Conservation (phyloP, 2,329 filamentous ascomycete species). For the Neonectria hederae region DNA sequence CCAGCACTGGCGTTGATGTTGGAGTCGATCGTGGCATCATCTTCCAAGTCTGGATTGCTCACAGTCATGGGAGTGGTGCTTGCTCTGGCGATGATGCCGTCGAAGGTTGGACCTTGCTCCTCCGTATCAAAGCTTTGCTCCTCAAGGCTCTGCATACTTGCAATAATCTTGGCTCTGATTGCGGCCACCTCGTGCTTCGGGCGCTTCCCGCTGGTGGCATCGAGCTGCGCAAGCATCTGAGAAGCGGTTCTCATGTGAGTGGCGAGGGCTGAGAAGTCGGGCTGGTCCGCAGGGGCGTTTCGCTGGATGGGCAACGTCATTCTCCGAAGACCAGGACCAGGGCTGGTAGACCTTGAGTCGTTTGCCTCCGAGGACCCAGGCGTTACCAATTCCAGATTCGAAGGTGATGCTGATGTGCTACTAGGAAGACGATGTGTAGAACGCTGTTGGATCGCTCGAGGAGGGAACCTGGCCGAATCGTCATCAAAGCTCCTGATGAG, state of each 20-base stretch:
- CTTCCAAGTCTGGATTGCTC: constrained; percentile 62
- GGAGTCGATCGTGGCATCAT: constrained; percentile 61
- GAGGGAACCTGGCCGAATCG: constrained; percentile 48
- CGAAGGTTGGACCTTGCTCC: constrained; percentile 79
- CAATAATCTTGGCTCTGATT: constrained; percentile 87
- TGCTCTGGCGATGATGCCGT: constrained; percentile 81
- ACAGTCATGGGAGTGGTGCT: constrained; percentile 57
- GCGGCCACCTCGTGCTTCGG: constrained; percentile 83
- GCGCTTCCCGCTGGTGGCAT: constrained; percentile 81
- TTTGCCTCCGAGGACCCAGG: constrained; percentile 76
- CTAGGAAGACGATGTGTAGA: constrained; percentile 67
- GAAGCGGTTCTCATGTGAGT: constrained; percentile 90
- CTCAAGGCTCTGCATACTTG: constrained; percentile 88
- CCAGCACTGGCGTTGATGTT: constrained; percentile 75
- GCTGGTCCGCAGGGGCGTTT: constrained; percentile 70
- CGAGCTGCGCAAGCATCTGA: constrained; percentile 86
- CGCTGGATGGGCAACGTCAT: constrained; percentile 67
- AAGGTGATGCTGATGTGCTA: constrained; percentile 68
- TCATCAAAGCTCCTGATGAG: constrained; percentile 69
- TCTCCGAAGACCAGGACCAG: constrained; percentile 63
- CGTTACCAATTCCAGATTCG: constrained; percentile 68
- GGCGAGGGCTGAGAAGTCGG: constrained; percentile 82
- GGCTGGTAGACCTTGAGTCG: constrained; percentile 74
- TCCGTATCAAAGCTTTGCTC: constrained; percentile 85
- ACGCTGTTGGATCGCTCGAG: constrained; percentile 44